These are phyloP conservation scores for Ceratobasidium sp. DNA, from an alignment of 1,284 basidiomycete genomes.

Conservation along the genomic window DNA sequence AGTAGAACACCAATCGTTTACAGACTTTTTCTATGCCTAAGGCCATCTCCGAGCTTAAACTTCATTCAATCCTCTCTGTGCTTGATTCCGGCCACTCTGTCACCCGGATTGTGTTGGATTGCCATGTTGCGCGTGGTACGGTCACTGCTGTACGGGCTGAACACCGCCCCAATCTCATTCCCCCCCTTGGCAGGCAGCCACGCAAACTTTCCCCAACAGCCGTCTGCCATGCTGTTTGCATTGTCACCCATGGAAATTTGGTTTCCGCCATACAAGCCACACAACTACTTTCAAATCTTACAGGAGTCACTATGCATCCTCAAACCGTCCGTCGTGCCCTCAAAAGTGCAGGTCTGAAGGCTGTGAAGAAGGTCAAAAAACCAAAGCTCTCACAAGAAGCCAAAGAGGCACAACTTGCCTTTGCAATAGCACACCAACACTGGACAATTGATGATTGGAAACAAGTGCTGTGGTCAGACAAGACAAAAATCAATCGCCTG, in stretches of 20 bases:
- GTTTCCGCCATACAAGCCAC: too few relatives aligned
- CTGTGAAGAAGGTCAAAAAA: constrained; percentile 7
- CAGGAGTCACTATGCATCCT: too few relatives aligned
- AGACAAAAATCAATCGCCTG: too few relatives aligned
- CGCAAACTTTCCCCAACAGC: background rate
- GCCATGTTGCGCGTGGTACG: background rate
- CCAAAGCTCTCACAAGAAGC: background rate
- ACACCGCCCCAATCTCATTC: background rate
- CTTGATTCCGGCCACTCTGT: constrained; percentile 5
- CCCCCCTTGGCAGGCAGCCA: background rate
- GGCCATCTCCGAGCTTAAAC: background rate
- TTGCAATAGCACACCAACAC: too few relatives aligned
- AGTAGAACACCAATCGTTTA: too few relatives aligned
- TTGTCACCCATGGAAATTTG: too few relatives aligned
- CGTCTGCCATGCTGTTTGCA: constrained; percentile 1
- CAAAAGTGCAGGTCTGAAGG: background rate
- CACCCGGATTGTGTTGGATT: too few relatives aligned
- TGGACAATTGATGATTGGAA: too few relatives aligned
- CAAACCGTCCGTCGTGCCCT: background rate
- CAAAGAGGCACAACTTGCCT: too few relatives aligned
- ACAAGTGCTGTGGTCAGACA: too few relatives aligned
- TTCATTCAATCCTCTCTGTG: background rate
- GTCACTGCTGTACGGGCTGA: background rate
- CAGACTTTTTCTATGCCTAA: too few relatives aligned
- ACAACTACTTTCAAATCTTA: too few relatives aligned